phyloP scores from a whole-genome alignment of 176 grass and related monocot species.

The Raddia guianensis region DNA sequence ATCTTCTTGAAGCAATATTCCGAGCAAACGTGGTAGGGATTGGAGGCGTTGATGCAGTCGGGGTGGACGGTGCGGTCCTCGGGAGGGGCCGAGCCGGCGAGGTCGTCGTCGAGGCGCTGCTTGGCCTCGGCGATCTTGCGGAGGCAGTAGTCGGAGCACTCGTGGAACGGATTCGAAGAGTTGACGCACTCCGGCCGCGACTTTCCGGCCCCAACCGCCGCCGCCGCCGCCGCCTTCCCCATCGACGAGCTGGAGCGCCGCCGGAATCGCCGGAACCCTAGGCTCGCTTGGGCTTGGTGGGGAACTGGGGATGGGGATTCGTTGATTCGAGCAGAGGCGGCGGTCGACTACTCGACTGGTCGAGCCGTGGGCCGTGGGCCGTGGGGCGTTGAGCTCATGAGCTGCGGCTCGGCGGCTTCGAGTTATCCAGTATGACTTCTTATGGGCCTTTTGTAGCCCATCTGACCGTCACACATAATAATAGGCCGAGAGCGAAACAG shows the following conservation, averaged over 20 bases:
- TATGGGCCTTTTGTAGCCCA: no score
- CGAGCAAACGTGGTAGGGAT: slow-evolving; percentile 66
- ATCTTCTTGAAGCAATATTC: slow-evolving; percentile 70
- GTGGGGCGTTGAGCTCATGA: slow-evolving; percentile 3
- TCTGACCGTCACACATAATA: no score
- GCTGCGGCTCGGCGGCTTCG: no score
- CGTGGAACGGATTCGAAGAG: slow-evolving; percentile 71
- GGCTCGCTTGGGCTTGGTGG: background rate
- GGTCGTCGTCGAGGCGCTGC: slow-evolving; percentile 34
- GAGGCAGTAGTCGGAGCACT: slow-evolving; percentile 76
- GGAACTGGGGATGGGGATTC: background rate
- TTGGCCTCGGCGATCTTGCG: slow-evolving; percentile 61
- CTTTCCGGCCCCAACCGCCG: background rate
- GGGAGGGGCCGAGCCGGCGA: background rate
- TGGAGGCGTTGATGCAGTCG: slow-evolving; percentile 73
- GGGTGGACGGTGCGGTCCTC: slow-evolving; percentile 60
- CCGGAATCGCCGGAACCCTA: slow-evolving; percentile 10
- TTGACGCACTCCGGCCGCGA: slow-evolving; percentile 66
- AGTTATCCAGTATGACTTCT: no score
- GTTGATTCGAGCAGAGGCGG: background rate
- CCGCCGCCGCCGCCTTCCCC: slow-evolving; percentile 23
- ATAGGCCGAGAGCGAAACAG: no score
- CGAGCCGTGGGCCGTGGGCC: background rate
- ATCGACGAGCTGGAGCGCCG: background rate
- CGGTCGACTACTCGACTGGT: background rate